Evolutionary conservation across 2,329 filamentous ascomycete species (phyloP).

Genomic region (Raffaelea albimanens): DNA sequence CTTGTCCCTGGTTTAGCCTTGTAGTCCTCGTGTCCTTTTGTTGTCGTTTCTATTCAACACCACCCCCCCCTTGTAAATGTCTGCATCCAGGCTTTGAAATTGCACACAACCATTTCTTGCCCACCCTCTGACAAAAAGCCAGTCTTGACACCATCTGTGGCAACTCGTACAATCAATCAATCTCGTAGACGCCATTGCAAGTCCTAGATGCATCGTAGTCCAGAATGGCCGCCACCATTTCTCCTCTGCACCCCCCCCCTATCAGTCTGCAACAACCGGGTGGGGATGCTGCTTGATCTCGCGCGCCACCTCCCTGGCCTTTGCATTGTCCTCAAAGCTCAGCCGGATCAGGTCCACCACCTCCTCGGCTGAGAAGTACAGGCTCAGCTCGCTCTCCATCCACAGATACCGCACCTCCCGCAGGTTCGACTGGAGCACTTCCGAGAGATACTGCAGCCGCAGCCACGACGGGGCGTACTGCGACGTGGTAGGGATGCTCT

Average conservation of each 20-base stretch:
- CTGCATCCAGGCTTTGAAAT: no score
- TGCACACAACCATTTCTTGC: no score
- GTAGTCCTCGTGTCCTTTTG: no score
- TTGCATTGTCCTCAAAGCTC: constrained; percentile 54
- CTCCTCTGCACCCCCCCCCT: neutral
- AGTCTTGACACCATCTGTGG: no score
- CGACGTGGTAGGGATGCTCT: constrained; percentile 39
- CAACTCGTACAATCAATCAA: neutral
- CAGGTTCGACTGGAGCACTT: constrained; percentile 57
- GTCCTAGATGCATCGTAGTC: no score
- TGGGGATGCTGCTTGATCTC: constrained; percentile 46
- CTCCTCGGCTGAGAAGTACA: constrained; percentile 52
- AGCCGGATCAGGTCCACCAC: constrained; percentile 53
- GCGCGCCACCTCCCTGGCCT: constrained; percentile 46
- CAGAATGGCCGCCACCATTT: no score
- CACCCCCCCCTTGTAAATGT: no score
- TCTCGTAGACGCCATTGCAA: no score
- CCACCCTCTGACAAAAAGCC: no score
- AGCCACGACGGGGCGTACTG: constrained; percentile 55
- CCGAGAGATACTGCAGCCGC: constrained; percentile 52
- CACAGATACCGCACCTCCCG: constrained; percentile 54
- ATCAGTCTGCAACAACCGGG: constrained; percentile 20
- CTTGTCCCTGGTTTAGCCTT: no score
- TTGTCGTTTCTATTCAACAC: no score
- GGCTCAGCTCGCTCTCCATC: constrained; percentile 55